Base-by-base conservation (phyloP, 768 basidiomycete genomes). In the Pleurotus cornucopiae region DNA sequence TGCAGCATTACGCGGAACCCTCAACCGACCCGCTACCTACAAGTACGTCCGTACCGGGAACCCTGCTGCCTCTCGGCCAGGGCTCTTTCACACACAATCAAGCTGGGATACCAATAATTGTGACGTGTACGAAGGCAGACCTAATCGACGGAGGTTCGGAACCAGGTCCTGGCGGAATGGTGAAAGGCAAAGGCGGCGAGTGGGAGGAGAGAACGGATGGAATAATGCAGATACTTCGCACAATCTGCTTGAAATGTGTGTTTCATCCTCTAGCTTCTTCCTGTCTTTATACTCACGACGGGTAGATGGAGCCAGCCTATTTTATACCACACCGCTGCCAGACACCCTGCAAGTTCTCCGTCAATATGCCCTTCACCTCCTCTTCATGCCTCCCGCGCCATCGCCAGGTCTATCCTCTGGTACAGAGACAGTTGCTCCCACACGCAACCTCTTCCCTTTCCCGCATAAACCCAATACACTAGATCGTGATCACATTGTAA, bases 161-260 rank as follows among this genome's bases (percentile, higher is more conserved):
- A 63, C 76, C 86, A 55, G 83, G 80, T 14, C 85, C 84, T 4
- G 92, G 92, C 1, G 87, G 86, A 12, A 90, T 93, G 88, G 88
- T 93, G 3, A 94, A 92, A 70, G 91, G 91, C 2, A 94, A 93
- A 67, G 91, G 92, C 1, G 88, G 85, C 7, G 89, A 91, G 63
- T 93, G 91, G 91, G 97, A 99, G 69, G 97, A 99, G 69, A 78
- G 88, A 63, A 95, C 94, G 41, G 97, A 99, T 66, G 89, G 89
- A 40, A 77, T 98, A 4, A 96, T 97, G 86, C 96, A 98, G 65
- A 84, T 91, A n/a, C 77, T 99, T 49, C 81, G 97, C 39, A 91
- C 93, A 0, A 83, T 98, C 53, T 96, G 93, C 66, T 71, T 98
- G 51, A 91, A 92, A 71, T 97, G 96, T 95, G 61, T 25, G 38